Evolutionary conservation across 192 early-diverging fungal genomes (phyloP).

Genomic region (Linnemannia elongata): DNA sequence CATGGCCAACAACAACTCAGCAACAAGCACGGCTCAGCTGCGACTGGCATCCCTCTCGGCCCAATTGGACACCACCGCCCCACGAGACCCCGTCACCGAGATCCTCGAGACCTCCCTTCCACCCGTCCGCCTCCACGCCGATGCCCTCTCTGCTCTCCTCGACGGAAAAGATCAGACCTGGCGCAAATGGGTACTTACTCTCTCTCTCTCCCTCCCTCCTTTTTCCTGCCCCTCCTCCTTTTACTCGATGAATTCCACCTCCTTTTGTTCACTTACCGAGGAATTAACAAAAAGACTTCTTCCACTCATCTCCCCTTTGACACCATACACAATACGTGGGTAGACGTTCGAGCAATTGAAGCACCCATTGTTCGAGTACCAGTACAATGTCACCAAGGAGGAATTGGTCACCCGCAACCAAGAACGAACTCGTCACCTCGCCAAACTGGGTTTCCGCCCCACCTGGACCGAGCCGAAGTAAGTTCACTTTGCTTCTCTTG

Average conservation of each 20-base stretch:
- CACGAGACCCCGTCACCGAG: conserved; percentile 10
- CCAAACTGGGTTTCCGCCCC: conserved; percentile 2
- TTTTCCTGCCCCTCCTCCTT: neutral
- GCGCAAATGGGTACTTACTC: conserved; percentile 23
- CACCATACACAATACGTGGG: too few species aligned
- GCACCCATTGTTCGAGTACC: conserved; percentile 27
- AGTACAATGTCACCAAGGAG: conserved; percentile 27
- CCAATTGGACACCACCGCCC: conserved; percentile 1
- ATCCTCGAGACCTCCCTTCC: conserved; percentile 6
- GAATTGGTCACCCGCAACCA: conserved; percentile 19
- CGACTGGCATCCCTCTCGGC: conserved; percentile 15
- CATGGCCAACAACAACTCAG: neutral
- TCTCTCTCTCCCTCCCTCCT: neutral
- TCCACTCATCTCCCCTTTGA: neutral
- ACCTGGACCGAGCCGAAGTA: conserved; percentile 18
- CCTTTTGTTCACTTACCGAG: neutral
- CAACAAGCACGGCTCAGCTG: conserved; percentile 1
- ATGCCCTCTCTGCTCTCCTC: conserved; percentile 16
- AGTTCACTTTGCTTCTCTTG: neutral
- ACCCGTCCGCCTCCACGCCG: conserved; percentile 4
- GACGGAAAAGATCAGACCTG: conserved; percentile 25
- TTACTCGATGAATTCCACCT: neutral
- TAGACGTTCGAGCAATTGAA: conserved; percentile 25
- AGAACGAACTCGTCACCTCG: conserved; percentile 5
- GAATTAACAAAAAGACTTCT: neutral